Base-by-base conservation (phyloP, 371 early-diverging fungal genomes). In the Mortierella sp. region DNA sequence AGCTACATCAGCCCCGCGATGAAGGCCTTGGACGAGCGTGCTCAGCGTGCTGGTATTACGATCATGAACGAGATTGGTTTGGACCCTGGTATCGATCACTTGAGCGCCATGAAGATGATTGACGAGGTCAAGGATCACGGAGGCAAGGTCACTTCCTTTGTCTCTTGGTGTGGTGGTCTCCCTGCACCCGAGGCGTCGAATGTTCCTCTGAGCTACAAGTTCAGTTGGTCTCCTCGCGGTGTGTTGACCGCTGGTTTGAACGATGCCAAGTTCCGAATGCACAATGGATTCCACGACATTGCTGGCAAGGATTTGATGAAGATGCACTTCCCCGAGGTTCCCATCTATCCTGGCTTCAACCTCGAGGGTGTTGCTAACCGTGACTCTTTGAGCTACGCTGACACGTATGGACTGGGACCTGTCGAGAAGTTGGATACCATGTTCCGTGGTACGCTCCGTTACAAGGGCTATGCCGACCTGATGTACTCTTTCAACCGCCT, bases 51-150 rank as follows among this genome's bases (percentile, higher is more conserved):
- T 14, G 93, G 90, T 23, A 87, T 99, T 16, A 89, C 92, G 25
- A 90, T 98, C 52, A 88, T 99, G 84, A 98, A 98, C 82, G 99
- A 99, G 85, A 96, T 99, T 52, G 99, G 99, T 21, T 85, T 99
- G 61, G 99, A 99, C 83, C 99, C 99, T 5, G 99, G 98, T 66
- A 95, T 99, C 62, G 99, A 99, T 75, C 98, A 98, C 80, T 88
- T 97, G 87, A 95, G 94, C 61, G 98, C 99, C n/a, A 92, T 97
- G 92, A 96, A 96, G 82, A 93, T 95, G 61, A 97, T 99, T 62
- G 93, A 96, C 68, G 93, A 95, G 61, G 94, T 92, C 70, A 86
- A 95, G 72, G 70, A 71, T 12, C 73, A 84, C 47, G 88, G 95
- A 26, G 92, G 91, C 62, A 91, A 91, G 74, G 84, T 95, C 51